These are phyloP conservation scores for Claviceps sp. DNA, from an alignment of 2,329 filamentous ascomycete species.

Conservation along the genomic window DNA sequence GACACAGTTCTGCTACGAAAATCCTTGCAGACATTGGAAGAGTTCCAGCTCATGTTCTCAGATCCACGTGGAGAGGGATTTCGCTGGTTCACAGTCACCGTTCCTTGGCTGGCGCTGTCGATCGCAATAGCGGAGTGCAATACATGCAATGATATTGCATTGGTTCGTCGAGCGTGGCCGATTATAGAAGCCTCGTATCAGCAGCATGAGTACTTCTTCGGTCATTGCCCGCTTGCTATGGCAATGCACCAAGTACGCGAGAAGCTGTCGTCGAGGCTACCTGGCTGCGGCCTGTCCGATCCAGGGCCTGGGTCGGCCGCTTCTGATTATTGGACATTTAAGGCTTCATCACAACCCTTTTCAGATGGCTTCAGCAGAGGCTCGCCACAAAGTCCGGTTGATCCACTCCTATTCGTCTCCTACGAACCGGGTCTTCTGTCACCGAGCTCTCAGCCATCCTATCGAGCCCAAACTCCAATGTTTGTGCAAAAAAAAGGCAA, in stretches of 20 bases:
- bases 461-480: not conserved
- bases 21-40: slow-evolving; percentile 2
- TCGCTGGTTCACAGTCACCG: slow-evolving; percentile 5
- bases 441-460: not conserved
- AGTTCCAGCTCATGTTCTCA: slow-evolving; percentile 5
- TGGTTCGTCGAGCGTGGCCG: slow-evolving; percentile 6
- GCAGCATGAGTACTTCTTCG: slow-evolving; percentile 1
- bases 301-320: not conserved
- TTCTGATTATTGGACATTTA: not conserved
- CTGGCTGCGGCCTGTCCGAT: not conserved
- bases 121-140: slow-evolving; percentile 7
- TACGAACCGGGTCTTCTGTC: not conserved
- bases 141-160: slow-evolving; percentile 2
- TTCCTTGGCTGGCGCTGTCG: slow-evolving; percentile 7
- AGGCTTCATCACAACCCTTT: not conserved
- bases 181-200: slow-evolving; percentile 6
- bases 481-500: not conserved
- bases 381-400: not conserved
- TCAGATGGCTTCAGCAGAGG: not conserved
- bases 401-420: not conserved
- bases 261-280: not conserved
- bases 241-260: not conserved
- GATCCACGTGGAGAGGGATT: slow-evolving; percentile 7
- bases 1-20: slow-evolving; percentile 4
- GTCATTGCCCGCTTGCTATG: not conserved